Evolutionary conservation across 1,284 basidiomycete species (phyloP), one percentile per base, ranked within the genome.

Genomic region (Boletus semigastroideus): DNA sequence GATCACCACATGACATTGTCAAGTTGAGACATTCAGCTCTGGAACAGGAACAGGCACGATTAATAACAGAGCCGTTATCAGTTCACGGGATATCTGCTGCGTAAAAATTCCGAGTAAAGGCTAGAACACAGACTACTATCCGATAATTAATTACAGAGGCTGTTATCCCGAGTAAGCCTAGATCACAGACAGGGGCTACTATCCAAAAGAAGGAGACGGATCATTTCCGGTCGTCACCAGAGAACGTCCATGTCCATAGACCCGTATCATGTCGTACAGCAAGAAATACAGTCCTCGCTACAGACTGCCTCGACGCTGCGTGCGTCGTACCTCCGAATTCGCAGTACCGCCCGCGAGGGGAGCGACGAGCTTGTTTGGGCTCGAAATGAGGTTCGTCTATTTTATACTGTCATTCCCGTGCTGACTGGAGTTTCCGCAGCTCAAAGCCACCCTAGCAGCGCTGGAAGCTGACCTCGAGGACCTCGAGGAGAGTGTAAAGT

Each of bases 401-500:
- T 19, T n/a, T 19, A 7, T 17, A 17, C 0, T 25, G 3, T 6
- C 25, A 45, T 41, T 37, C 48, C 8, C 13, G 7, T 30, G 14
- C 39, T 55, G 19, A 28, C 19, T 38, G 19, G 10, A 40, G 14
- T 20, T 25, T 20, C 13, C 38, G 19, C 60, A 94, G 84, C 73
- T 95, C 46, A 85, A 85, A 66, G 83, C 83, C 0, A 88, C 88
- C 2, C 77, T 96, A 10, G 78, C 82, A 2, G 73, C 86, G 1
- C 73, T 96, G 30, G 90, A 93, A 64, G 84, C 88, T 0, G 93
- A 96, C 71, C 66, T 94, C 27, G 89, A 93, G 55, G 92, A 93
- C 63, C 71, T 96, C 19, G 92, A 94, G 48, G 91, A 93, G 64
- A 92, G 90, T 59, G 92, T 96, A 27, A 84, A 82, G 80, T 90